Percentiles rank a stretch among this genome's conserved stretches.
Conservation (phyloP, 305 asterid genomes). For the Plantago lanceolata region DNA sequence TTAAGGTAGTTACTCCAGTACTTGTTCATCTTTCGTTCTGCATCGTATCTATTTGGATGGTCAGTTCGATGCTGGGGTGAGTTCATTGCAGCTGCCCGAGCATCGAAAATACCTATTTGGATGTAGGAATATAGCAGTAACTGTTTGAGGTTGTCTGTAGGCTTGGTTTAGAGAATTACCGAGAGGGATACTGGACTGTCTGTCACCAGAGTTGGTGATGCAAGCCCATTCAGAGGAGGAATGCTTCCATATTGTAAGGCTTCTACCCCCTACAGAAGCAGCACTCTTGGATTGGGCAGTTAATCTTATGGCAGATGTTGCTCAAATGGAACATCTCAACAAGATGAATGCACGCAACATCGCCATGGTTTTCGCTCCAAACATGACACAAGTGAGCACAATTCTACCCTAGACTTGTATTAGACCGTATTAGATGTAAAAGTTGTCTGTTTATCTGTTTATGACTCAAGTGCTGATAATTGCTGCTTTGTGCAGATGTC, state of each 20-base stretch:
- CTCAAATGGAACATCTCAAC: slow-evolving; percentile 61
- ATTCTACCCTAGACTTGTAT: neutral
- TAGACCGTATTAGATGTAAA: no score
- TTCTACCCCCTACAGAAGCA: slow-evolving; percentile 70
- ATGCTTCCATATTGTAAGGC: slow-evolving; percentile 53
- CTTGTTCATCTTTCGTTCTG: neutral
- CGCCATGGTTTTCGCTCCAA: slow-evolving; percentile 89
- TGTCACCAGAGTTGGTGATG: slow-evolving; percentile 71
- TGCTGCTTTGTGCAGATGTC: slow-evolving; percentile 55
- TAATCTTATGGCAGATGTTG: slow-evolving; percentile 84
- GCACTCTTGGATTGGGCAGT: slow-evolving; percentile 82
- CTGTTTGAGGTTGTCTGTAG: slow-evolving; percentile 24
- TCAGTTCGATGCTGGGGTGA: no score
- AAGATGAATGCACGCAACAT: slow-evolving; percentile 85
- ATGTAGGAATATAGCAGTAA: no score
- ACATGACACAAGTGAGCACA: slow-evolving; percentile 72
- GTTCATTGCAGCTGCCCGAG: no score
- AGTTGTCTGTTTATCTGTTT: no score
- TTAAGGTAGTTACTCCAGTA: slow-evolving; percentile 48
- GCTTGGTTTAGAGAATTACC: slow-evolving; percentile 98
- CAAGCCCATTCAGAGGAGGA: slow-evolving; percentile 70
- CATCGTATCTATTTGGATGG: no score
- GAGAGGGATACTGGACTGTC: slow-evolving; percentile 58
- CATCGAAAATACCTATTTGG: no score
- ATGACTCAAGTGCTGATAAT: neutral